phyloP scores from a whole-genome alignment of 306 rosid species.

The Fragaria iinumae region DNA sequence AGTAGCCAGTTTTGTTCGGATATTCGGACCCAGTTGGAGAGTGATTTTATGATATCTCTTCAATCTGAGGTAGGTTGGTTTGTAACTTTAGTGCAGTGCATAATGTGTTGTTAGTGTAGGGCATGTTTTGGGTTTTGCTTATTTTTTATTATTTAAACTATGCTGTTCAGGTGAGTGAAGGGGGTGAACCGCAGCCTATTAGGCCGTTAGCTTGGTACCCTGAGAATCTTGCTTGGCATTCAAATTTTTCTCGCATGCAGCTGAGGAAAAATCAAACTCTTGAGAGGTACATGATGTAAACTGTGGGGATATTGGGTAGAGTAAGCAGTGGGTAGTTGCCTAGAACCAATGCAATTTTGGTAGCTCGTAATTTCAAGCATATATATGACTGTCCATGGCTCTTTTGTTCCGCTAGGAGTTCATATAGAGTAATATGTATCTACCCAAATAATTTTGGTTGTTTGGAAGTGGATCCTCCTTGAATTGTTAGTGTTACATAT shows the following conservation, averaged over 20 bases:
- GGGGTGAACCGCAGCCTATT: slow-evolving; percentile 70
- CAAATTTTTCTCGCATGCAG: slow-evolving; percentile 94
- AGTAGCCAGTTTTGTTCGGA: slow-evolving; percentile 87
- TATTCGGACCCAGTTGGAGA: slow-evolving; percentile 70
- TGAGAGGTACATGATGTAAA: slow-evolving; percentile 58
- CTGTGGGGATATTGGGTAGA: slow-evolving; percentile 17
- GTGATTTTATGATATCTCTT: slow-evolving; percentile 72
- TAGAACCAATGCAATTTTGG: not conserved
- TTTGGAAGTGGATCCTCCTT: slow-evolving; percentile 16
- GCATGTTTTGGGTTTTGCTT: not conserved
- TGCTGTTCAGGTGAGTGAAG: slow-evolving; percentile 56
- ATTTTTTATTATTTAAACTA: slow-evolving; percentile 11
- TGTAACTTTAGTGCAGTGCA: not conserved
- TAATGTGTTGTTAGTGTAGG: not conserved
- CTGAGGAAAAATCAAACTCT: slow-evolving; percentile 90
- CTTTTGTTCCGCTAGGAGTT: not conserved
- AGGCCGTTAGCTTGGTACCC: slow-evolving; percentile 96
- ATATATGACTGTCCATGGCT: slow-evolving; percentile 1
- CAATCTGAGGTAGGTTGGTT: slow-evolving; percentile 55
- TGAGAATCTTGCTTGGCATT: slow-evolving; percentile 93
- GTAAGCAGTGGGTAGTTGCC: not conserved
- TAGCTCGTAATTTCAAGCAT: not conserved
- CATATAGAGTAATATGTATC: not conserved
- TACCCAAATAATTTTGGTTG: slow-evolving; percentile 7
- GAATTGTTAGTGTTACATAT: slow-evolving; percentile 3